These are phyloP conservation scores for Pisolithus thermaeus DNA, from an alignment of 1,284 basidiomycete species.

Conservation along the genomic window DNA sequence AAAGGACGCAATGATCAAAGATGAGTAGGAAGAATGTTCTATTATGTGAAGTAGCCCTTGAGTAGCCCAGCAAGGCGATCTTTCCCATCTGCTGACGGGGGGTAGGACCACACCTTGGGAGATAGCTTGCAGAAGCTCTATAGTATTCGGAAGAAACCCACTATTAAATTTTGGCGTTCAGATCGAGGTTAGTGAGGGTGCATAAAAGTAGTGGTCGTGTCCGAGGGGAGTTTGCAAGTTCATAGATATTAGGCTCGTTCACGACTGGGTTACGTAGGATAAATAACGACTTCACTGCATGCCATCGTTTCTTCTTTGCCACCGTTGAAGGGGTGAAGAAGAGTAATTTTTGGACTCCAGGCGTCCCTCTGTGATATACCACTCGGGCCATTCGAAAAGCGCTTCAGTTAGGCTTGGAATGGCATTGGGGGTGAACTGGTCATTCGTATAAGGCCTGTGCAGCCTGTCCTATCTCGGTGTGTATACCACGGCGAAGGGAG, in stretches of 20 bases:
- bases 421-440: constrained; percentile 59
- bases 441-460: constrained; percentile 68
- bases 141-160: constrained; percentile 62
- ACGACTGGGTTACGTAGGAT: constrained; percentile 72
- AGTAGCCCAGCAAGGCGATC: constrained; percentile 49
- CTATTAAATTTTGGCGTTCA: constrained; percentile 53
- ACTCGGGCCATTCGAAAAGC: constrained; percentile 77
- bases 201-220: constrained; percentile 57
- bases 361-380: constrained; percentile 57
- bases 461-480: constrained; percentile 68
- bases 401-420: constrained; percentile 75
- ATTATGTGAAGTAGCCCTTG: too few relatives aligned
- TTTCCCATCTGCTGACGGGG: constrained; percentile 17
- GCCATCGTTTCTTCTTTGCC: constrained; percentile 50
- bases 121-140: constrained; percentile 60
- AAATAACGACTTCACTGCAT: constrained; percentile 70
- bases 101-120: constrained; percentile 39
- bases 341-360: constrained; percentile 34
- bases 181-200: constrained; percentile 50
- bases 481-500: constrained; percentile 70
- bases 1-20: constrained; percentile 63
- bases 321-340: constrained; percentile 48
- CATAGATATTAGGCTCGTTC: constrained; percentile 56
- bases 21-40: constrained; percentile 57
- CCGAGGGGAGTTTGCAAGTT: constrained; percentile 52